A percentile compares a stretch with the other conserved stretches of the same genome.
These are phyloP conservation scores for Dothistroma septosporum DNA, from an alignment of 2,329 filamentous ascomycete species.

Conservation along the genomic window DNA sequence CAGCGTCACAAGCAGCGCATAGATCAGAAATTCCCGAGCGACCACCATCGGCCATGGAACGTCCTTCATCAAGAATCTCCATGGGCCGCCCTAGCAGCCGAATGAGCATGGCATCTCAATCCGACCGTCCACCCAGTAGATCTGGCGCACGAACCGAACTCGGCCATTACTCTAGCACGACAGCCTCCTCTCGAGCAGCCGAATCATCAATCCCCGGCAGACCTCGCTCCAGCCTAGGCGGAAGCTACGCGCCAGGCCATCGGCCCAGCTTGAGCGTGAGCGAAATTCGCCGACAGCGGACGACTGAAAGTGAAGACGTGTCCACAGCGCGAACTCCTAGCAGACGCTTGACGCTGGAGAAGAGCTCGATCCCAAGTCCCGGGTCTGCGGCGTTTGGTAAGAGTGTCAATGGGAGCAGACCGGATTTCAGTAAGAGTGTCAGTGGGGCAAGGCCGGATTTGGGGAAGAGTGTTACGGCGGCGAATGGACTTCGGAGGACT, in stretches of 20 bases:
- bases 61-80: conserved; percentile 19
- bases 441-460: neutral
- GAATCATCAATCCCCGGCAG: conserved; percentile 40
- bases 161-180: conserved; percentile 31
- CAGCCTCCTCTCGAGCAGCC: conserved; percentile 13
- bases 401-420: conserved; percentile 4
- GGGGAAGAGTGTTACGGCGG: neutral
- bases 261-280: conserved; percentile 26
- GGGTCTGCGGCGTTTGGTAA: conserved; percentile 14
- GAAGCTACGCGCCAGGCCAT: conserved; percentile 44
- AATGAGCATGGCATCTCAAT: conserved; percentile 47
- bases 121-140: conserved; percentile 33
- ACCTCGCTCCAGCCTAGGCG: conserved; percentile 67
- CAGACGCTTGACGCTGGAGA: conserved; percentile 23
- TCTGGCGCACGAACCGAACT: conserved; percentile 43
- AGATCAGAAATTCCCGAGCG: conserved; percentile 29
- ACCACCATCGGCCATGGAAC: conserved; percentile 25
- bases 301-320: conserved; percentile 25
- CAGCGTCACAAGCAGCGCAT: conserved; percentile 25
- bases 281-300: conserved; percentile 33
- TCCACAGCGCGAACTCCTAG: conserved; percentile 10
- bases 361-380: conserved; percentile 17
- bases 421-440: conserved; percentile 2
- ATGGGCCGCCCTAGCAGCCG: conserved; percentile 70
- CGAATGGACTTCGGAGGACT: neutral